Evolutionary conservation across 805 yeast species (phyloP).

Genomic region (Suhomyces sp.): DNA sequence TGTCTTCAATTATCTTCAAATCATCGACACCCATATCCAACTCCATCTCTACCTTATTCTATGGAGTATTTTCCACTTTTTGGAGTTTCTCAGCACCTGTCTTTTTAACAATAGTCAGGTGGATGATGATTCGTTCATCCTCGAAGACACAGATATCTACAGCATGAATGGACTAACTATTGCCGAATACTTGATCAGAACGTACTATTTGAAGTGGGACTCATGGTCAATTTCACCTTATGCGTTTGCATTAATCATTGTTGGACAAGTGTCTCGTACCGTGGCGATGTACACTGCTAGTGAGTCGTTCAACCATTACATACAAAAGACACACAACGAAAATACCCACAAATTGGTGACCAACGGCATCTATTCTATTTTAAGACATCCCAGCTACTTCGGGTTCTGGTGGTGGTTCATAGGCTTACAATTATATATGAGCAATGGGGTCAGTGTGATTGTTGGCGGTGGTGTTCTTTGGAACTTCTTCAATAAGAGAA

Average conservation of each 20-base stretch:
- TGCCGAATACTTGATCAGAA: slow-evolving; percentile 11
- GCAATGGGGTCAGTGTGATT: slow-evolving; percentile 60
- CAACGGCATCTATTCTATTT: slow-evolving; percentile 61
- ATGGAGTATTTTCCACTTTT: slow-evolving; percentile 63
- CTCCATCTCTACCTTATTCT: slow-evolving; percentile 7
- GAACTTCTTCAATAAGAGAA: slow-evolving; percentile 68
- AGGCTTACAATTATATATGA: slow-evolving; percentile 72
- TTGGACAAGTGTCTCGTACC: slow-evolving; percentile 71
- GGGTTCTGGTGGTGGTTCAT: slow-evolving; percentile 95
- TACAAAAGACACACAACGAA: slow-evolving; percentile 50
- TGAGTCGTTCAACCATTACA: slow-evolving; percentile 77
- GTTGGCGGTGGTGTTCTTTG: slow-evolving; percentile 60
- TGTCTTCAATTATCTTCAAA: slow-evolving; percentile 2
- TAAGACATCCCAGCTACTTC: slow-evolving; percentile 87
- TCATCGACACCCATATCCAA: slow-evolving; percentile 5
- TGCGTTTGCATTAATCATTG: slow-evolving; percentile 50
- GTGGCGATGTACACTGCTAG: slow-evolving; percentile 88
- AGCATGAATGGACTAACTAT: slow-evolving; percentile 14
- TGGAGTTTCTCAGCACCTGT: slow-evolving; percentile 83
- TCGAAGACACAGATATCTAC: slow-evolving; percentile 23
- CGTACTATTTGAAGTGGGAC: slow-evolving; percentile 4
- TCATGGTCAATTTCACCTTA: slow-evolving; percentile 16
- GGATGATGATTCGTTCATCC: slow-evolving; percentile 52
- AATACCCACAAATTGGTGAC: slow-evolving; percentile 68
- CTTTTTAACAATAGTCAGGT: slow-evolving; percentile 65